A percentile compares a stretch with the other conserved stretches of the same genome.
These are phyloP conservation scores for Trametes pubescens DNA, from an alignment of 1,284 basidiomycete genomes.

Conservation along the genomic window DNA sequence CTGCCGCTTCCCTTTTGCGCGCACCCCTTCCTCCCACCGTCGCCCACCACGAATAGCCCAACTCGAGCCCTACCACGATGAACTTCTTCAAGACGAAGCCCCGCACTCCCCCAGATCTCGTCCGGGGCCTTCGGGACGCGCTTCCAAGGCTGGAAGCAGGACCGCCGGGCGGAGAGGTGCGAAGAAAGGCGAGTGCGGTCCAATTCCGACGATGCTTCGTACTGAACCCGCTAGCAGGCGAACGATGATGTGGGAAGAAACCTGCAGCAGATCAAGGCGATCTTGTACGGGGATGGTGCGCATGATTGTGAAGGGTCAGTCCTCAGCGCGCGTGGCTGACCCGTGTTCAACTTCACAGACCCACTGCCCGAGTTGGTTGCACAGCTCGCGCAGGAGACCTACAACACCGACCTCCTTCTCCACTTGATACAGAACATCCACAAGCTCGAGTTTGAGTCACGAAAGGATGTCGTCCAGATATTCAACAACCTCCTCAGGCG, in stretches of 20 bases:
- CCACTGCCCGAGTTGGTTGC: constrained; percentile 88
- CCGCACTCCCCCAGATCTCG: constrained; percentile 85
- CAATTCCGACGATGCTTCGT: constrained; percentile 2
- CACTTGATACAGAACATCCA: constrained; percentile 85
- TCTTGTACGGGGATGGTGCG: constrained; percentile 88
- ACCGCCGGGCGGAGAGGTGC: constrained; percentile 76
- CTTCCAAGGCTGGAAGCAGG: constrained; percentile 79
- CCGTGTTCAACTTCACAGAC: constrained; percentile 51
- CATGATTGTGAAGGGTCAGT: constrained; percentile 21
- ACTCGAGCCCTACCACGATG: constrained; percentile 54
- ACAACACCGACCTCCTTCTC: constrained; percentile 88
- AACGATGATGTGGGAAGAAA: constrained; percentile 91
- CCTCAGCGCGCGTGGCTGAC: constrained; percentile 24
- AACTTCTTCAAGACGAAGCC: constrained; percentile 96
- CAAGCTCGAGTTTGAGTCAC: constrained; percentile 94
- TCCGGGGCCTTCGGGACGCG: constrained; percentile 81
- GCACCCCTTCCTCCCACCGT: constrained; percentile 13
- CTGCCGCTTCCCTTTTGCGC: constrained; percentile 15
- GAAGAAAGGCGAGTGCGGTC: constrained; percentile 71
- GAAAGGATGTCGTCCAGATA: constrained; percentile 97
- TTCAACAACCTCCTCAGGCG: constrained; percentile 96
- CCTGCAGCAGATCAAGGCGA: constrained; percentile 86
- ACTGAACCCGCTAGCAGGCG: constrained; percentile 57
- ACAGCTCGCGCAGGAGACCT: constrained; percentile 95
- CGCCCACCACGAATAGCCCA: constrained; percentile 1